Base-by-base conservation (phyloP, 371 early-diverging fungal genomes). In the Lichtheimia hyalospora region DNA sequence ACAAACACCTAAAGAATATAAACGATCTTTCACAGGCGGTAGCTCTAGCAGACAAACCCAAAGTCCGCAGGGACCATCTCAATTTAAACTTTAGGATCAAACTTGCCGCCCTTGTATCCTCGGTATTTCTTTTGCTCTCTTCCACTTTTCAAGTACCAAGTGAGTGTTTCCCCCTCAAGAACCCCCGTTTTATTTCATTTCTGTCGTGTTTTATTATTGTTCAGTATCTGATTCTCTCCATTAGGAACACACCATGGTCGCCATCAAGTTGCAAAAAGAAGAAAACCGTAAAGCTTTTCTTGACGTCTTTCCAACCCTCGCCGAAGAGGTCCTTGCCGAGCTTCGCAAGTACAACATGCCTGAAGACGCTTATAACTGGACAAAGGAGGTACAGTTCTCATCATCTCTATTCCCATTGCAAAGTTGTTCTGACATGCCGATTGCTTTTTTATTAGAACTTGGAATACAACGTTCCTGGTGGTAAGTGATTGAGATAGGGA, bases 391-490 rank as follows among this genome's bases (percentile, higher is more conserved):
- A 74, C 6, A 24, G 23, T 41, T 28, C 25, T 21, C 21, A 40
- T 48, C 39, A 16, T 23, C 28, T 34, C 14, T 12, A 27, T 14
- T 43, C 15, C 6, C 34, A 20, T 53, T 43, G 44, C 7, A 12
- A 21, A 25, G 20, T 3, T 2, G n/a, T 4, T n/a, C 40, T 53
- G 13, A 16, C 15, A n/a, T 14, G 25, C 14, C 13, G n/a, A 49
- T 27, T 42, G 23, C 39, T 20, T 24, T 34, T 43, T 49, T 34
- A 25, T 14, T 66, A 91, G 90, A 87, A 77, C 76, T 74, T 92
- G 71, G 60, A 84, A 61, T 83, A 90, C 81, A 93, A 89, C 69
- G 89, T 93, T 58, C 88, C 85, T 55, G 92, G 92, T 58, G 93
- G 92, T 88, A 75, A 66, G 71, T 34, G 34, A 8, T n/a, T n/a